A percentile compares a stretch with the other conserved stretches of the same genome.
These are phyloP conservation scores for Testicularia cyperi DNA, from an alignment of 1,284 basidiomycete genomes.

Conservation along the genomic window DNA sequence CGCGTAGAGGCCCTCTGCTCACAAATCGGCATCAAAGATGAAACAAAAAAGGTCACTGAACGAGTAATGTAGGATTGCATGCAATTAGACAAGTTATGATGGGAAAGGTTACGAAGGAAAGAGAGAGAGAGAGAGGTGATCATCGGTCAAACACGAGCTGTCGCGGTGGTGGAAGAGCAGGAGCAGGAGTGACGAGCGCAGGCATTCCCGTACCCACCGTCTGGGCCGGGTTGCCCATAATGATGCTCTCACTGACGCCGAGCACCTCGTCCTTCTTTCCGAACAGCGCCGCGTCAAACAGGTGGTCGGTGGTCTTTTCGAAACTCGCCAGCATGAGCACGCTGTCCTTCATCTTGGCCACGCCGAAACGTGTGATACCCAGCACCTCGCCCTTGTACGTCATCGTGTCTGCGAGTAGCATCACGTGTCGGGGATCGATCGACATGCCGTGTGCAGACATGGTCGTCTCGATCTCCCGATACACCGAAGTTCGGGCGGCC, in stretches of 20 bases:
- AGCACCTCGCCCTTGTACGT: slow-evolving; percentile 98
- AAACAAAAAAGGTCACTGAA: too few relatives aligned
- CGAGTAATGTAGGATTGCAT: too few relatives aligned
- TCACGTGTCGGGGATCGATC: slow-evolving; percentile 97
- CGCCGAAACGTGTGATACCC: slow-evolving; percentile 97
- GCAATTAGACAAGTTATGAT: too few relatives aligned
- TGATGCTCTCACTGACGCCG: slow-evolving; percentile 98
- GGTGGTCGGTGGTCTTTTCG: slow-evolving; percentile 98
- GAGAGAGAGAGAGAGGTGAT: too few relatives aligned
- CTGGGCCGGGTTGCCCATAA: slow-evolving; percentile 97
- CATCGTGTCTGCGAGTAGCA: slow-evolving; percentile 98
- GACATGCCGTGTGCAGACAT: slow-evolving; percentile 98
- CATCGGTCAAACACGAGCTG: slow-evolving; percentile 46
- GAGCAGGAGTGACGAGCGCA: slow-evolving; percentile 38
- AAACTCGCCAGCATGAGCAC: slow-evolving; percentile 99
- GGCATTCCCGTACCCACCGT: slow-evolving; percentile 83
- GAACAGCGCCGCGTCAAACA: slow-evolving; percentile 95
- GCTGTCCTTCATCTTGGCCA: slow-evolving; percentile 99
- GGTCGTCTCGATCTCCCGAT: slow-evolving; percentile 92
- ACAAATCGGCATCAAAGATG: too few relatives aligned
- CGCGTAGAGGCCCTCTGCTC: too few relatives aligned
- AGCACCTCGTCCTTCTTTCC: slow-evolving; percentile 93
- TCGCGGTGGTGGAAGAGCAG: slow-evolving; percentile 38
- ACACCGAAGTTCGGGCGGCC: slow-evolving; percentile 88
- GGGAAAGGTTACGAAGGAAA: too few relatives aligned